Base-by-base conservation (phyloP, 2,329 filamentous ascomycete species). In the Colletotrichum gloeosporioides region DNA sequence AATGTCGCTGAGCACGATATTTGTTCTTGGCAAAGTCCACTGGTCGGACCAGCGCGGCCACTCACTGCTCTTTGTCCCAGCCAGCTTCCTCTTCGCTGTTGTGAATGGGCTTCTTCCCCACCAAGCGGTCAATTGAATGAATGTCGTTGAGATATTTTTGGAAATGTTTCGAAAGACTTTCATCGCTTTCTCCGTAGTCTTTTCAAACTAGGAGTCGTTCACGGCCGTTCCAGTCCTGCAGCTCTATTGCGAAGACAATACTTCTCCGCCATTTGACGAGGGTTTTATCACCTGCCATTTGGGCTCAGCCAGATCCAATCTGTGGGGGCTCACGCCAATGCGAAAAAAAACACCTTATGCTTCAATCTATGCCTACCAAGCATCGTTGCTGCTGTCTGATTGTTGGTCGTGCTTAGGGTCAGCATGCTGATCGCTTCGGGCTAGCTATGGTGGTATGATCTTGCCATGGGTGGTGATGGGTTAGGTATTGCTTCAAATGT, bases 11-110 rank as follows among this genome's bases (percentile, higher is more conserved):
- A 53, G 25, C 22, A 27, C 57, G 29, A 67, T 57, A 39, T 34
- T 13, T 27, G 27, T 12, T 65, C 73, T 76, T 73, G 73, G 70
- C 73, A 25, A 25, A 55, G 57, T 55, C 69, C 69, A 73, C 44
- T 53, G 44, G n/a, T 53, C 44, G 44, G 44, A 3, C 44, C 44
- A 53, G 44, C n/a, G 44, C 44, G 44, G 44, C n/a, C 44, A 53
- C 44, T 53, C 44, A 13, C 44, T 49, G 44, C 18, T 49, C 0
- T 49, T 22, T 53, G 2, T 53, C 1, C 6, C 44, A 53, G n/a
- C n/a, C 44, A 53, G n/a, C 44, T 53, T 13, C 44, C 44, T 53
- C 44, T 53, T 53, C 44, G 44, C 44, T 53, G 44, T 53, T 53
- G 44, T 53, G 44, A 8, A 22, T 53, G n/a, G 44, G 12, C 10